phyloP scores from a whole-genome alignment of 352 stramenopile genomes.

The Saprolegnia parasitica region DNA sequence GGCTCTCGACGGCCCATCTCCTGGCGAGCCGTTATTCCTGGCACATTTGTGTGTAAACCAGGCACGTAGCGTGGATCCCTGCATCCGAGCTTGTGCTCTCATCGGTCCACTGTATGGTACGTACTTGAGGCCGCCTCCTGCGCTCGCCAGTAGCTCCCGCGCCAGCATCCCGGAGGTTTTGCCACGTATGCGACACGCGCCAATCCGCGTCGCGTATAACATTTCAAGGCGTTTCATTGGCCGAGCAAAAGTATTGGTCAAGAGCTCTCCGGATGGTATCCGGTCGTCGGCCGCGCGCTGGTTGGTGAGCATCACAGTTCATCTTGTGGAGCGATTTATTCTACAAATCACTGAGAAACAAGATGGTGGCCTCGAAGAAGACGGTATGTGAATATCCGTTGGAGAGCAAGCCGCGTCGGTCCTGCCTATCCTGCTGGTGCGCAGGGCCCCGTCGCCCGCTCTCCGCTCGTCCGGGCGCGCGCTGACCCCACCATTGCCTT shows the following conservation, averaged over 20 bases:
- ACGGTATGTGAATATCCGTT: slow-evolving; percentile 63
- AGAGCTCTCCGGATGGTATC: slow-evolving; percentile 17
- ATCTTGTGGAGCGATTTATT: slow-evolving; percentile 15
- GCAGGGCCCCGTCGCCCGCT: background rate
- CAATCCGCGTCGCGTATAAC: too few species aligned
- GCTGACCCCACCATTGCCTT: background rate
- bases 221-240: background rate
- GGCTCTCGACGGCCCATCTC: too few species aligned
- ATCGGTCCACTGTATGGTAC: too few species aligned
- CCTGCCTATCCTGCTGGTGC: slow-evolving; percentile 15
- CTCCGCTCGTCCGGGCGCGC: background rate
- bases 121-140: too few species aligned
- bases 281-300: background rate
- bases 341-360: slow-evolving; percentile 51
- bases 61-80: too few species aligned
- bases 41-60: too few species aligned
- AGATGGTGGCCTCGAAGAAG: slow-evolving; percentile 90
- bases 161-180: too few species aligned
- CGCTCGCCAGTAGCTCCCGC: too few species aligned
- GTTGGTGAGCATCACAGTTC: slow-evolving; percentile 9
- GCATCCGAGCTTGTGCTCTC: too few species aligned
- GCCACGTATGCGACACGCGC: too few species aligned
- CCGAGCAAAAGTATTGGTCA: slow-evolving; percentile 11
- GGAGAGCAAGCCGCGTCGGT: slow-evolving; percentile 20
- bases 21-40: too few species aligned